Conservation (phyloP, 2,329 filamentous ascomycete species). For the Curvularia eragrostidis region DNA sequence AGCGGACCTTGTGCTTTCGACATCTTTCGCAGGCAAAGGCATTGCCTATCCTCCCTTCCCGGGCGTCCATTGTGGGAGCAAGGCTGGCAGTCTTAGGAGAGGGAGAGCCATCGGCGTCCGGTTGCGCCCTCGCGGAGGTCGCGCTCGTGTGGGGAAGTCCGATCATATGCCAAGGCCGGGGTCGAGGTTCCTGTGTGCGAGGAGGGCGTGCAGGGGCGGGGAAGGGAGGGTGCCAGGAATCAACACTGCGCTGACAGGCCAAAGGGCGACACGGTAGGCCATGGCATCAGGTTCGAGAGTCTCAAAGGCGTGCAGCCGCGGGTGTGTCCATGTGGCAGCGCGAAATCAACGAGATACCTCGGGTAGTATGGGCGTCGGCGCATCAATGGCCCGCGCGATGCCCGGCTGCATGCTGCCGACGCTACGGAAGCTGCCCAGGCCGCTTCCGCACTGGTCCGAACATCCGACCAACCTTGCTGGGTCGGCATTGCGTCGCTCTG, state of each 20-base stretch:
- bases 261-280: constrained; percentile 16
- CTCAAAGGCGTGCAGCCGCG: constrained; percentile 17
- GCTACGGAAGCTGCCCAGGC: constrained; percentile 14
- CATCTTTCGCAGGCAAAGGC: constrained; percentile 49
- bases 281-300: constrained; percentile 18
- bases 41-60: constrained; percentile 47
- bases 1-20: constrained; percentile 48
- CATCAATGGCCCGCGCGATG: constrained; percentile 36
- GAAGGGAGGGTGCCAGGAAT: constrained; percentile 16
- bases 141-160: constrained; percentile 46
- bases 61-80: constrained; percentile 43
- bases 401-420: constrained; percentile 35
- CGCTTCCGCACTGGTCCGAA: constrained; percentile 26
- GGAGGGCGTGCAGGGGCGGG: constrained; percentile 14
- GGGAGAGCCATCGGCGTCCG: constrained; percentile 34
- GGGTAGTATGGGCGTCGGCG: constrained; percentile 34
- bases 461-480: constrained; percentile 19
- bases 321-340: constrained; percentile 25
- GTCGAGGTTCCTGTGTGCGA: constrained; percentile 25
- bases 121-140: constrained; percentile 27
- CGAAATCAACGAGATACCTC: constrained; percentile 36
- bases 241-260: constrained; percentile 19
- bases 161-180: constrained; percentile 45
- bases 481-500: constrained; percentile 8
- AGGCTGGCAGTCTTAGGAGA: constrained; percentile 36